Evolutionary conservation across 108 stramenopile genomes (phyloP), one percentile per base, ranked within the genome.

Genomic region (Skeletonema grethae): DNA sequence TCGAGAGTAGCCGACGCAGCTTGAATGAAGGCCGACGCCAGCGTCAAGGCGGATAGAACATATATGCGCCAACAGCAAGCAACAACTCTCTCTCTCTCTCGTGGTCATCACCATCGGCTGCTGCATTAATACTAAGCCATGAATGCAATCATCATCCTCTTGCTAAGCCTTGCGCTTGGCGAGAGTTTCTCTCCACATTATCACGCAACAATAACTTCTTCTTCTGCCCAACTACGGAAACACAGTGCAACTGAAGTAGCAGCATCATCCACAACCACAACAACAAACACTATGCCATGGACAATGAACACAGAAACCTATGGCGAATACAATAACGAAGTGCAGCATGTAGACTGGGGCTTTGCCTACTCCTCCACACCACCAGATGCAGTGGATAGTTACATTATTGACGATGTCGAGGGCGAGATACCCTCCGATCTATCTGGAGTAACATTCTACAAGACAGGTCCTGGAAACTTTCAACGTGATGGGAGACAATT

Each of bases 401-500:
- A 55, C 53, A 18, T 55, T 10, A 55, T 48, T 8, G 53, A 48
- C 9, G 61, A 61, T 9, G 1, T 61, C 20, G 61, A 61, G 8
- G 67, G 67, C 8, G 59, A 28, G 3, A 57, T 67, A 5, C 67
- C 67, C 7, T 13, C 56, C 3, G 67, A 56, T 10, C 20, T 67
- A 5, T 8, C n/a, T 4, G 67, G 67, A 9, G 50, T 53, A 53
- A 60, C 67, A 4, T 56, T 62, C 67, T 67, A 67, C 59, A 67
- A 67, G 59, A 32, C 57, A 11, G 67, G 67, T 57, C 68, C 68
- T 2, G 68, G 61, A 2, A 63, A 58, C 28, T 62, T 69, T 24
- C 56, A 63, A 16, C 57, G 20, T 39, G 22, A 63, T 4, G 62
- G 61, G 35, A 63, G 24, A n/a, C 24, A 18, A 15, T 69, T n/a